Base-by-base conservation (phyloP, 2,329 filamentous ascomycete species). In the Uncinocarpus reesii region DNA sequence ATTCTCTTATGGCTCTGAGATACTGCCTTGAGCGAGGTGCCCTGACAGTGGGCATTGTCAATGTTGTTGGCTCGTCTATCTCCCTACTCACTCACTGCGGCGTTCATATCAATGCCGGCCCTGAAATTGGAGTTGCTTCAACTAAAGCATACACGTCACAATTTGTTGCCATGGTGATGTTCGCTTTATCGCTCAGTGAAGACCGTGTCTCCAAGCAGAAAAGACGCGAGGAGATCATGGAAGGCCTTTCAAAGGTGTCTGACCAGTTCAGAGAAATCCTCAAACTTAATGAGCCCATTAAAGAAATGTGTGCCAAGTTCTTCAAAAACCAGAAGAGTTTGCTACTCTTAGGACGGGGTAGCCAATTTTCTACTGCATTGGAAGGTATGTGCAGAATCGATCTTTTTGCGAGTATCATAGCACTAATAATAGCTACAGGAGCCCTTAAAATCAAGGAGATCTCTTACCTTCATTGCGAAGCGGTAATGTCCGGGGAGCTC, bases 401-500 rank as follows among this genome's bases (percentile, higher is more conserved):
- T 6, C 18, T 26, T 5, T 45, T 21, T 16, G 7, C 20, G 32
- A 31, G 13, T 11, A 20, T 37, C 18, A 18, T 29, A 1, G 20
- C 18, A 13, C 15, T 49, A 20, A 48, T 21, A 8, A 5, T 16
- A n/a, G 15, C 20, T 52, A 36, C 47, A 75, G 73, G 87, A 71
- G 92, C 92, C 42, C 77, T 98, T 59, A 98, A 98, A 78, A 98
- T 98, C 71, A 98, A 98, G 80, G 92, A 98, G 74, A 98, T 98
- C 62, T 96, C 90, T 15, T 98, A 98, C 71, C 85, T 98, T 52
- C 92, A 98, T 72, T 98, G 92, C 71, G 92, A 98, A 74, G 92
- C 92, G 60, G 92, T 98, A 75, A 98, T 98, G 92, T 96, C 92
- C 56, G 92, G 92, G 71, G 92, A 98, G 74, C 79, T 98, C 61